Evolutionary conservation across 345 rosid genomes (phyloP), one percentile per base, ranked within the genome.

Genomic region (Cochlearia excelsa): DNA sequence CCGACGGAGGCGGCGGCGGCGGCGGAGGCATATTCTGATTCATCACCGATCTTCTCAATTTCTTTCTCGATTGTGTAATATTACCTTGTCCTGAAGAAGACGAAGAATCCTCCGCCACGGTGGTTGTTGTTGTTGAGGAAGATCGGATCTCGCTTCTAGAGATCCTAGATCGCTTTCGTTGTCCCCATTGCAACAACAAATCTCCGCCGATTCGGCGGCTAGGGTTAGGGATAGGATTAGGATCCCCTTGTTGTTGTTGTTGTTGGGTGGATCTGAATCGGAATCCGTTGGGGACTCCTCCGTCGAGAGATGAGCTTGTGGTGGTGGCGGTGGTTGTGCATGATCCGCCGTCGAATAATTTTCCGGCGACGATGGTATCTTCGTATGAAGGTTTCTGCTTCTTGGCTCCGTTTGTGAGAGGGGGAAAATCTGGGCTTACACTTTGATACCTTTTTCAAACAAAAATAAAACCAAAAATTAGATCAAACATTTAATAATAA

Each of bases 181-280:
- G 90, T 2, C 90, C 83, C 90, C 87, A 84, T 68, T 80, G 84
- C 46, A 84, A 55, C n/a, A 84, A 44, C 60, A 79, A 72, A 66
- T 81, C 86, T 4, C 82, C 84, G 30, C 67, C 61, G n/a, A 16
- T 16, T 16, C 43, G n/a, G 66, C 66, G 69, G 52, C 69, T 78
- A 50, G 27, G 73, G 59, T 35, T 47, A 6, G 67, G 68, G 23
- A 16, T 16, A 16, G 23, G 23, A 16, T 16, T 16, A 16, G 23
- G 23, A 16, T 16, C 23, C 23, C 23, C 1, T 39, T 8, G 43
- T 39, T 31, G 26, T 29, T 35, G 44, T 38, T 30, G 47, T 34
- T 57, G 57, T 35, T 23, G 68, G 45, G 57, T 49, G 63, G 72
- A 72, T 67, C 68, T 66, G 68, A 72, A 44, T 7, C 67, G 63